Evolutionary conservation across 1,284 basidiomycete genomes (phyloP).

Genomic region (Ceratobasidium sp.): DNA sequence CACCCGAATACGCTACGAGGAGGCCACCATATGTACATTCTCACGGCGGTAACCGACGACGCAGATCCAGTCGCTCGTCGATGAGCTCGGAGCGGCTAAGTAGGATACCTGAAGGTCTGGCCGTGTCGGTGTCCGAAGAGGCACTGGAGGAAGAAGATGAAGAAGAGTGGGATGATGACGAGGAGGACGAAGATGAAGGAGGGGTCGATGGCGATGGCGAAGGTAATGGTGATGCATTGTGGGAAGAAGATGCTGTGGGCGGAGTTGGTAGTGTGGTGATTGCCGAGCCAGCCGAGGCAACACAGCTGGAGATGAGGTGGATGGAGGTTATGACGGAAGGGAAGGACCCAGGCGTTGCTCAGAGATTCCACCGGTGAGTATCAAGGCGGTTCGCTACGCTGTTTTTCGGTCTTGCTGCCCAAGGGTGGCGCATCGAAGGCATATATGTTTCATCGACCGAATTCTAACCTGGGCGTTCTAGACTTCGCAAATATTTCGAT

Average conservation of each 20-base stretch:
- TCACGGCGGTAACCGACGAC: slow-evolving; percentile 18
- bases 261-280: slow-evolving; percentile 70
- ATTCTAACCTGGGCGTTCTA: neutral
- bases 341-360: slow-evolving; percentile 70
- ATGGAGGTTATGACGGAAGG: slow-evolving; percentile 83
- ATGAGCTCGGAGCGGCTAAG: slow-evolving; percentile 25
- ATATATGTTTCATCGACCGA: neutral
- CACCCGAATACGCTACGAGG: slow-evolving; percentile 20
- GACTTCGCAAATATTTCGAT: slow-evolving; percentile 68
- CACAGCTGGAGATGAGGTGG: slow-evolving; percentile 79
- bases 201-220: slow-evolving; percentile 55
- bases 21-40: slow-evolving; percentile 2
- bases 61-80: slow-evolving; percentile 28
- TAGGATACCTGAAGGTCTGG: slow-evolving; percentile 11
- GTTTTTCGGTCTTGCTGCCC: no score
- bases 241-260: slow-evolving; percentile 58
- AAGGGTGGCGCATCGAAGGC: neutral
- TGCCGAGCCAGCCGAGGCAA: slow-evolving; percentile 82
- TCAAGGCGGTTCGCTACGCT: neutral
- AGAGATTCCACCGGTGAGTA: slow-evolving; percentile 74
- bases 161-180: slow-evolving; percentile 25
- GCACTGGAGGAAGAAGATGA: slow-evolving; percentile 51
- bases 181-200: slow-evolving; percentile 50
- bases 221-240: slow-evolving; percentile 50
- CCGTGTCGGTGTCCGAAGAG: slow-evolving; percentile 46